Evolutionary conservation across 495 filamentous ascomycete genomes (phyloP).

Genomic region (Schizothecium vesticola): DNA sequence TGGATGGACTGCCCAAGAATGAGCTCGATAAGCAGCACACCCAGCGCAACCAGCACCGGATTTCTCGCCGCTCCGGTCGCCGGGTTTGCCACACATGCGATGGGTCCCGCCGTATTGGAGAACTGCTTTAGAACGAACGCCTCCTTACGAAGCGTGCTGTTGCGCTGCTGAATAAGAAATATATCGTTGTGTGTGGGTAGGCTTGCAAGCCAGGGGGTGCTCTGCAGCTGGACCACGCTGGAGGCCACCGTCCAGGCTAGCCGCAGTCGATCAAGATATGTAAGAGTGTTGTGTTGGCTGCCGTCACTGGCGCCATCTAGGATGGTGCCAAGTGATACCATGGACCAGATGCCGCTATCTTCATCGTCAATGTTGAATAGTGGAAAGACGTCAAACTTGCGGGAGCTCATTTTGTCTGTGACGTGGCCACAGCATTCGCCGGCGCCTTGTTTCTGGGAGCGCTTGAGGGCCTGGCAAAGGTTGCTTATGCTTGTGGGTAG

Average conservation of each 20-base stretch:
- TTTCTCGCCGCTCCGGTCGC: not conserved
- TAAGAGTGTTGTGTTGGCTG: not conserved
- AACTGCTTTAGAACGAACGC: not conserved
- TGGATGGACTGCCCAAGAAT: not conserved
- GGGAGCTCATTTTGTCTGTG: not conserved
- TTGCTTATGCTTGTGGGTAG: not conserved
- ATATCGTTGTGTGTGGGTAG: not conserved
- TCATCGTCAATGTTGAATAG: not conserved
- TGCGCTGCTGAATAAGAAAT: not conserved
- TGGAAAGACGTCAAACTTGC: conserved; percentile 3
- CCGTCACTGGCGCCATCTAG: not conserved
- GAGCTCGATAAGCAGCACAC: conserved; percentile 6
- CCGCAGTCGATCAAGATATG: not conserved
- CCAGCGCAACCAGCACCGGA: not conserved
- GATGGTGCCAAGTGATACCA: not conserved
- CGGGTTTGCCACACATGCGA: too few relatives aligned
- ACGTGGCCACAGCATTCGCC: conserved; percentile 5
- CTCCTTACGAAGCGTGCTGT: not conserved
- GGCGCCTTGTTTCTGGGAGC: conserved; percentile 2
- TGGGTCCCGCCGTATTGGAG: not conserved
- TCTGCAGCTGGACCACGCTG: not conserved
- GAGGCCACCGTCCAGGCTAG: not conserved
- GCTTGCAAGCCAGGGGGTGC: not conserved
- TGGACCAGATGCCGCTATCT: not conserved
- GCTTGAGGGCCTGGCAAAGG: conserved; percentile 2